Base-by-base conservation (phyloP, 2,329 filamentous ascomycete species). In the Claviceps spartinae region DNA sequence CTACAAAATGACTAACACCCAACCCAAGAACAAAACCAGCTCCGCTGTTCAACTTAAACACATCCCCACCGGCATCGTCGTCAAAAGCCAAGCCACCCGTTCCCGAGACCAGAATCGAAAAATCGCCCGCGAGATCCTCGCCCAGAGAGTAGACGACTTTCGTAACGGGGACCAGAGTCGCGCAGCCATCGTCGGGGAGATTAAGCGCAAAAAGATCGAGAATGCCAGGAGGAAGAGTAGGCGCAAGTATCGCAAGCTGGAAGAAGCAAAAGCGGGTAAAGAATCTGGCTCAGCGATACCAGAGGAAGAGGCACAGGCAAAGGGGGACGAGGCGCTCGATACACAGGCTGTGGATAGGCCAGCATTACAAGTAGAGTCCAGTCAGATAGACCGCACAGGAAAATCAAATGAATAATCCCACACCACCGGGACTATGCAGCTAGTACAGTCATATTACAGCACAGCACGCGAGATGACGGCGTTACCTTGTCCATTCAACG, bases 21-120 rank as follows among this genome's bases (percentile, higher is more conserved):
- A 30, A 18, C 6, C 14, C 16, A 37, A 83, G 85, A 98, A 98
- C 71, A 98, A 98, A 80, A 98, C 93, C 26, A 89, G 83, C 58
- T 96, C 88, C 0, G 91, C 91, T 40, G 91, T 96, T 2, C 93
- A 98, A 66, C 75, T 98, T 38, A 93, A 85, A 59, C 93, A 98
- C 67, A 71, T 86, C 16, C 88, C 91, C 5, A 95, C 90, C 0
- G 91, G 91, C 55, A 81, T 96, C 50, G 90, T 97, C 14, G 80
- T 98, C 56, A 98, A 98, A 71, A 91, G 82, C 52, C 93, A 98
- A 69, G 88, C 85, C 20, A 97, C 93, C 8, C 83, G 93, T 47
- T 94, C 87, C 1, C 81, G 88, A 18, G 79, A 79, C 53, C 86
- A 95, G 68, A 98, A 98, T 66, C 81, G 90, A 56, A 90, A 86